A percentile compares a stretch with the other conserved stretches of the same genome.
phyloP scores from a whole-genome alignment of 2,329 filamentous ascomycete species.

The Xylaria sp. region DNA sequence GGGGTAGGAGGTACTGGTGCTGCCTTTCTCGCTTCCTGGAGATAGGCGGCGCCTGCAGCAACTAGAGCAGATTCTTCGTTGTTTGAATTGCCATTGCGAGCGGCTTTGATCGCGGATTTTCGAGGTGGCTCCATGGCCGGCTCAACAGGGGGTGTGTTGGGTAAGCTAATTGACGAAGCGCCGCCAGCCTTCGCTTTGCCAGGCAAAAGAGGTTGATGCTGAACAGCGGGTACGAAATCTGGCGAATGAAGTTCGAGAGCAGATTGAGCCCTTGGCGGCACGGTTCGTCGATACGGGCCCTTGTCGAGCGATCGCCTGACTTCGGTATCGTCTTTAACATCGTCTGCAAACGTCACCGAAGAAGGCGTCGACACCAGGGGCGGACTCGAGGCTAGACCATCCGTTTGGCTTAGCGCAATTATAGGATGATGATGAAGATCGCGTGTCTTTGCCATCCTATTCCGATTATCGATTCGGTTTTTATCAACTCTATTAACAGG shows the following conservation, averaged over 20 bases:
- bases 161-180: conserved; percentile 31
- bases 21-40: conserved; percentile 41
- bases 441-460: conserved; percentile 27
- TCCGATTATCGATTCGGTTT: conserved; percentile 30
- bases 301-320: conserved; percentile 17
- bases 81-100: conserved; percentile 30
- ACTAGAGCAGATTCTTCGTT: conserved; percentile 28
- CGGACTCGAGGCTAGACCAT: conserved; percentile 14
- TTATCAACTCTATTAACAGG: conserved; percentile 9
- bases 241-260: conserved; percentile 35
- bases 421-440: conserved; percentile 30
- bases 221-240: conserved; percentile 42
- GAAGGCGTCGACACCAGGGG: conserved; percentile 25
- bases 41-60: conserved; percentile 37
- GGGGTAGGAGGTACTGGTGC: conserved; percentile 31
- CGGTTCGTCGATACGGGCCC: conserved; percentile 7
- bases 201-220: conserved; percentile 43
- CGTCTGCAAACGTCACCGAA: conserved; percentile 28
- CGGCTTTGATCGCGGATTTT: conserved; percentile 33
- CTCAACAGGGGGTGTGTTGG: conserved; percentile 34
- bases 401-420: conserved; percentile 9
- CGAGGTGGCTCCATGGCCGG: conserved; percentile 28
- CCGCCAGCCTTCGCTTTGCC: conserved; percentile 25
- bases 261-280: conserved; percentile 33
- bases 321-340: conserved; percentile 20